Percentiles rank a stretch among this genome's conserved stretches.
Evolutionary conservation across 2,329 filamentous ascomycete genomes (phyloP).

Genomic region (Thelonectria discophora): DNA sequence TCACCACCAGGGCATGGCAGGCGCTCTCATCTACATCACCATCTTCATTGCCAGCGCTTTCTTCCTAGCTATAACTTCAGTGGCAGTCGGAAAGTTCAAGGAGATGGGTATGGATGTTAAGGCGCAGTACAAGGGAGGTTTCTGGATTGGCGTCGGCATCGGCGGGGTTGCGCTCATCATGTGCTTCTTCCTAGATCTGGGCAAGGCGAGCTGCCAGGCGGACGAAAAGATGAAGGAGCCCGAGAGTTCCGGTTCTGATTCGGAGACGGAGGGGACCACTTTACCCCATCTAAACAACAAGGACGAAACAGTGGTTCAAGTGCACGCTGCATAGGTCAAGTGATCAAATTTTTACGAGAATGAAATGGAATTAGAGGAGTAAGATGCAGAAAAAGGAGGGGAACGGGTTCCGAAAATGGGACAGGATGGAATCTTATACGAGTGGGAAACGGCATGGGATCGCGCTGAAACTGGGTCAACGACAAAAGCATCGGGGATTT

Average conservation of each 20-base stretch:
- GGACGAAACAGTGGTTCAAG: constrained; percentile 7
- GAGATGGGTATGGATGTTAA: constrained; percentile 52
- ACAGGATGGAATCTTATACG: not conserved
- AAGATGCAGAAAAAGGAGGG: not conserved
- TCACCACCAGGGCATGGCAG: constrained; percentile 69
- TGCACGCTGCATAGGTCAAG: not conserved
- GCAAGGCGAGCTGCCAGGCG: constrained; percentile 35
- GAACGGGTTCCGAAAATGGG: not conserved
- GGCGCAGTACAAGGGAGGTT: constrained; percentile 66
- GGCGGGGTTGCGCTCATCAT: constrained; percentile 59
- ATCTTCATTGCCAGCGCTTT: constrained; percentile 70
- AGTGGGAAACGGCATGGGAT: not conserved
- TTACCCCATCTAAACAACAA: not conserved
- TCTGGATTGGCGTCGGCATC: constrained; percentile 67
- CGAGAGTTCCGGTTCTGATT: constrained; percentile 14
- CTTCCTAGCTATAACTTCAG: constrained; percentile 68
- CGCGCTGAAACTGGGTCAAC: not conserved
- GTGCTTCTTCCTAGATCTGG: constrained; percentile 39
- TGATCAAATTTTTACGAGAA: not conserved
- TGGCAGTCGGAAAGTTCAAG: constrained; percentile 53
- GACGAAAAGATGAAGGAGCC: constrained; percentile 32
- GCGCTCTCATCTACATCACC: constrained; percentile 68
- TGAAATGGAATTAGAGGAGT: not conserved
- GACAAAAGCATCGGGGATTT: not conserved
- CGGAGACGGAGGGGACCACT: constrained; percentile 11